Conservation (phyloP, 768 basidiomycete species). For the Mrakia gelida region DNA sequence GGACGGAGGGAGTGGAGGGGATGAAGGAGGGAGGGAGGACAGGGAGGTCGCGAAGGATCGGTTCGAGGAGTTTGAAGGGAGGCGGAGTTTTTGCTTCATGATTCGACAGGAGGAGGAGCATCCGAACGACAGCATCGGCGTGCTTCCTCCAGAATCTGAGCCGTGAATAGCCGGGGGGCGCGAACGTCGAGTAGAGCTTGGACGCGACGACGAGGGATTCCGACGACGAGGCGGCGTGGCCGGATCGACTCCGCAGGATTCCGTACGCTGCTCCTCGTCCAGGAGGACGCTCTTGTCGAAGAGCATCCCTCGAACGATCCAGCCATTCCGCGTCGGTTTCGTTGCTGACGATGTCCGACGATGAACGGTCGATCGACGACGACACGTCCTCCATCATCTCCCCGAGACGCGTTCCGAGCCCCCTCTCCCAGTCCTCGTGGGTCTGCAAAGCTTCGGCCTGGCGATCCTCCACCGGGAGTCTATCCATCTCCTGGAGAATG, state of each 20-base stretch:
- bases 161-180: neutral
- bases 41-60: neutral
- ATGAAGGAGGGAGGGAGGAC: slow-evolving; percentile 2
- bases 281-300: too few relatives aligned
- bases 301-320: neutral
- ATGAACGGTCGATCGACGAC: neutral
- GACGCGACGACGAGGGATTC: neutral
- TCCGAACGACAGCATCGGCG: neutral
- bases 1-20: neutral
- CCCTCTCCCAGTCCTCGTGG: neutral
- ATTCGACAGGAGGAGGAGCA: neutral
- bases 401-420: neutral
- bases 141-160: neutral
- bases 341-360: too few relatives aligned
- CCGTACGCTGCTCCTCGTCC: neutral
- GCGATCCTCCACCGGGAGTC: neutral
- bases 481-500: neutral
- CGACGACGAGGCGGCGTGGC: neutral
- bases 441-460: too few relatives aligned
- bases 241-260: neutral
- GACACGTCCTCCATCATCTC: neutral
- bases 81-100: neutral
- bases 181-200: neutral
- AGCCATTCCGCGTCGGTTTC: neutral
- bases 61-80: neutral